These are phyloP conservation scores for Didymella pomorum DNA, from an alignment of 2,329 filamentous ascomycete genomes.

Conservation along the genomic window DNA sequence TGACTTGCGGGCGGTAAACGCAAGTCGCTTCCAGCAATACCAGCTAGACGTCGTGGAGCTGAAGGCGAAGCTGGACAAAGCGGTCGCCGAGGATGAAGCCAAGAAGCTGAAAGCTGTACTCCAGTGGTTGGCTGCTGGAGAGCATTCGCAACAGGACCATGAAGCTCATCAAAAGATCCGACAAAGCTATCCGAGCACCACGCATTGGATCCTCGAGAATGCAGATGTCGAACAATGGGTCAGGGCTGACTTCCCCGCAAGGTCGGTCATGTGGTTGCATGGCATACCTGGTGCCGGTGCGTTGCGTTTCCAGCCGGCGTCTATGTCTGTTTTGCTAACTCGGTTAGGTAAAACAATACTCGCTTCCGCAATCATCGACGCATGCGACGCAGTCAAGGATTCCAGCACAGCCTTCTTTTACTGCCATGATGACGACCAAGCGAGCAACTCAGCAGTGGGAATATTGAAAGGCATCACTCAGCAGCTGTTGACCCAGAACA, in stretches of 20 bases:
- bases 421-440: slow-evolving; percentile 31
- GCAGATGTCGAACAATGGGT: slow-evolving; percentile 33
- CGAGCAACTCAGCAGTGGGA: slow-evolving; percentile 22
- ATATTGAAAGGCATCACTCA: slow-evolving; percentile 30
- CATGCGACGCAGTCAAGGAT: too few relatives aligned
- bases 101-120: slow-evolving; percentile 28
- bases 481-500: slow-evolving; percentile 29
- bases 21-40: too few relatives aligned
- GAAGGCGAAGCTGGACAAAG: slow-evolving; percentile 13
- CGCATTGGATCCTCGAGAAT: slow-evolving; percentile 32
- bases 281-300: slow-evolving; percentile 39
- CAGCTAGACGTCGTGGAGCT: slow-evolving; percentile 19
- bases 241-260: slow-evolving; percentile 13
- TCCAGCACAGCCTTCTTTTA: slow-evolving; percentile 33
- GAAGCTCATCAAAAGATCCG: too few relatives aligned
- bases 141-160: not conserved
- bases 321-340: too few relatives aligned
- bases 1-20: too few relatives aligned
- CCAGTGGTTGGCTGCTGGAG: slow-evolving; percentile 33
- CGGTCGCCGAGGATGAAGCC: slow-evolving; percentile 20
- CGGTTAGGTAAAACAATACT: slow-evolving; percentile 39
- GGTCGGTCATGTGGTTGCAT: slow-evolving; percentile 27
- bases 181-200: slow-evolving; percentile 24
- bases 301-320: too few relatives aligned
- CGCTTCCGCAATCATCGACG: slow-evolving; percentile 36